Evolutionary conservation across 2,329 filamentous ascomycete genomes (phyloP), one percentile per base, ranked within the genome.

Genomic region (Parastagonospora avenae): DNA sequence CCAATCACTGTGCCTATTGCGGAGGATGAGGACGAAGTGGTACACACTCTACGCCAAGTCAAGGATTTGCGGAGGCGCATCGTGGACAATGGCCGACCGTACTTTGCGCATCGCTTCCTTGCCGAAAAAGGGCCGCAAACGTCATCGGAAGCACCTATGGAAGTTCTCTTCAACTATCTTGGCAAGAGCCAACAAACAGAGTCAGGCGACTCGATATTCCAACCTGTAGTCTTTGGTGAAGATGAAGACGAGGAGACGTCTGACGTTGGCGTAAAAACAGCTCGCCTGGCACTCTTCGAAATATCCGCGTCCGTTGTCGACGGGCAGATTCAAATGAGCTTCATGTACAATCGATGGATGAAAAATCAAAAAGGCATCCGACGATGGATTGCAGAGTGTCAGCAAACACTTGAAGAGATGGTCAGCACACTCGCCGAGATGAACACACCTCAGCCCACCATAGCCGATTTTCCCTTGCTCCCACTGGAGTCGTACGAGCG

Each of bases 111-210:
- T 24, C 66, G 68, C 8, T 70, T 62, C 55, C 57, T 72, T 1
- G 69, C 67, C 2, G 51, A 63, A 6, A 59, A 70, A 30, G 68
- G 67, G 7, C 60, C 46, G 42, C 40, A 62, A 15, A 51, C 44
- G 5, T 76, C 73, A 54, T 56, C 55, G 1, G 77, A 80, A 35
- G 76, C 76, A 52, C 82, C 82, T 0, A 77, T 85, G 41, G 84
- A 87, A 63, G 74, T 87, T 32, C 76, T 85, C 30, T 85, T 87
- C 64, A 85, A 78, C 48, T 84, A 82, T 56, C 73, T 79, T 1
- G 82, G 82, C 3, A 77, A 77, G 0, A 68, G 79, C 12, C 77
- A 81, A 42, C 76, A 79, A n/a, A 63, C 82, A 0, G 78, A 81
- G 43, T 19, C 45, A 8, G 71, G 76, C 8, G 77, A 80, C 37